Evolutionary conservation across 306 rosid genomes (phyloP).

Genomic region (Cicer arietinum): DNA sequence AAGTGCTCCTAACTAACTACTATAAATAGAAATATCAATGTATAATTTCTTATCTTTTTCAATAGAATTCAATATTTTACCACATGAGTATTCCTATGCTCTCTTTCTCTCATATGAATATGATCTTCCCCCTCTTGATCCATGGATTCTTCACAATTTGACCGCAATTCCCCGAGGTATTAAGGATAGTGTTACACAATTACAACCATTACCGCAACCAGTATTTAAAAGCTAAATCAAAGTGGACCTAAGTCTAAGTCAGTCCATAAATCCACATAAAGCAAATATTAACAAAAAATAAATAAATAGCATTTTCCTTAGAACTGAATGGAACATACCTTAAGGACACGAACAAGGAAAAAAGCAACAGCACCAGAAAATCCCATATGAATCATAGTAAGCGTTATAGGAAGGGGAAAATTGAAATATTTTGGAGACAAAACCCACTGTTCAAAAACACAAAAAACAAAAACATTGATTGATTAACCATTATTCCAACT

Average conservation of each 20-base stretch:
- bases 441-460: conserved; percentile 76
- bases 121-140: too few relatives aligned
- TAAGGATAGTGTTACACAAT: too few relatives aligned
- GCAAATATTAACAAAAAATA: conserved; percentile 8
- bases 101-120: too few relatives aligned
- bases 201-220: too few relatives aligned
- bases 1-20: too few relatives aligned
- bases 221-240: too few relatives aligned
- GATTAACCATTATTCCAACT: neutral
- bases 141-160: too few relatives aligned
- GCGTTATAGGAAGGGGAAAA: conserved; percentile 89
- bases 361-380: conserved; percentile 95
- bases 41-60: too few relatives aligned
- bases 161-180: too few relatives aligned
- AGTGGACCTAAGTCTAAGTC: neutral
- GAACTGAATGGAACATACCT: conserved; percentile 56
- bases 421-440: conserved; percentile 91
- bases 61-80: too few relatives aligned
- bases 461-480: neutral
- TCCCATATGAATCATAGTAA: conserved; percentile 97
- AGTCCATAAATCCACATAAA: conserved; percentile 22
- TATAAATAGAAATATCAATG: too few relatives aligned
- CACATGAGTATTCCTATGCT: too few relatives aligned
- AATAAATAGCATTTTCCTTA: neutral
- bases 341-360: conserved; percentile 85